Evolutionary conservation across 2,329 filamentous ascomycete species (phyloP).

Genomic region (Colletotrichum sp.): DNA sequence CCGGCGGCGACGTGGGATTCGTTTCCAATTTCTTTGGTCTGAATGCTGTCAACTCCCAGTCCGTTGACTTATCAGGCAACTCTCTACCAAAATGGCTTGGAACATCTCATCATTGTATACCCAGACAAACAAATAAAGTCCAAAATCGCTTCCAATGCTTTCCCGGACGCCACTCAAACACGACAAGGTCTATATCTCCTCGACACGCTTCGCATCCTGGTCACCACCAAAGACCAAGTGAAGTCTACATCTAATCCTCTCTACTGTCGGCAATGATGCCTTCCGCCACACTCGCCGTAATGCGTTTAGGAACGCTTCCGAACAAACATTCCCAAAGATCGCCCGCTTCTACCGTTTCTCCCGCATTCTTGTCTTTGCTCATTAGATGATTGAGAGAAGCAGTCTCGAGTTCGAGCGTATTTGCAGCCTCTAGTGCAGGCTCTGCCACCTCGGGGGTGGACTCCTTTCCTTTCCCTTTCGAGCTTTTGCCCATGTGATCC

Average conservation of each 20-base stretch:
- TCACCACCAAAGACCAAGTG: background rate
- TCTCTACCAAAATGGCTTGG: background rate
- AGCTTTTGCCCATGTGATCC: slow-evolving; percentile 70
- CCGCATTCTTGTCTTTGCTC: slow-evolving; percentile 70
- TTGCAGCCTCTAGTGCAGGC: slow-evolving; percentile 77
- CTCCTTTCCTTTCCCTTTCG: slow-evolving; percentile 44
- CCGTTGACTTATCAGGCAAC: background rate
- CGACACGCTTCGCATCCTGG: background rate
- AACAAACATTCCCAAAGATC: slow-evolving; percentile 94
- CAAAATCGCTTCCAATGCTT: background rate
- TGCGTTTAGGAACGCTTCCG: slow-evolving; percentile 54
- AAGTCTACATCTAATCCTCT: background rate
- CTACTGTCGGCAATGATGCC: background rate
- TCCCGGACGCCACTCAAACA: background rate
- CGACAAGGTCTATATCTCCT: background rate
- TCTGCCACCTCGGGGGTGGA: slow-evolving; percentile 57
- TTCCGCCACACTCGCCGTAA: background rate
- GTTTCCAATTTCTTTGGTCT: background rate
- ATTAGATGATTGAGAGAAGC: slow-evolving; percentile 74
- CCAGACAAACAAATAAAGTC: background rate
- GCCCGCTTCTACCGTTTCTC: slow-evolving; percentile 78
- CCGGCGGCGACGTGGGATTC: background rate
- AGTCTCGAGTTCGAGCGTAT: slow-evolving; percentile 82
- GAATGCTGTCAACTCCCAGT: background rate
- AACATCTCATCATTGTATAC: background rate